Evolutionary conservation across 2,329 filamentous ascomycete species (phyloP), one percentile per base, ranked within the genome.

Genomic region (Fusarium sp.): DNA sequence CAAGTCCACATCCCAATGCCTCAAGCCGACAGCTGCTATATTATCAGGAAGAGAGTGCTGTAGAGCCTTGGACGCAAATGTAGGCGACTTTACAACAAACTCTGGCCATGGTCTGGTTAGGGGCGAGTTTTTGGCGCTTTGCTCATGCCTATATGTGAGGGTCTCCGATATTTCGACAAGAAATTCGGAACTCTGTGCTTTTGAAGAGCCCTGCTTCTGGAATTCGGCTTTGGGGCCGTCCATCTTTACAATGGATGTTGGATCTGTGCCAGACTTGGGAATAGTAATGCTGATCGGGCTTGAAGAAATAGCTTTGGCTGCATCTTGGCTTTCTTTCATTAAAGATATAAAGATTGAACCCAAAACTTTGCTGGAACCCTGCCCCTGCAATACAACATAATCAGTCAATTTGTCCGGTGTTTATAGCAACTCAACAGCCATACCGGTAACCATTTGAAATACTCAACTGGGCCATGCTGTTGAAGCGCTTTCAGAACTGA

Each of bases 401-500:
- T 68, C 42, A 70, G 62, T 40, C 20, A 20, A n/a, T 28, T 20
- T n/a, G 33, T 44, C 30, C 26, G 41, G 20, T 16, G n/a, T 23
- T 2, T 13, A n/a, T 26, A 8, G 20, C 38, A n/a, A 31, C 28
- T 40, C 13, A 38, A 31, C 38, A 52, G 45, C 15, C 66, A 33
- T 72, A 69, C 64, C 40, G 73, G 69, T 12, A 67, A 41, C 38
- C 57, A 53, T 77, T 83, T 85, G 75, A 89, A 89, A 36, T 83
- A 78, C 40, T 88, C 84, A 44, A 88, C 80, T 3, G 79, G 76
- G 57, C 83, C 84, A 68, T 84, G 78, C 56, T 80, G 79, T 75
- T 86, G 82, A 23, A 89, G 77, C 30, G 83, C 80, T 42, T 83
- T 82, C 34, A 89, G 77, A 20, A 89, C 80, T 9, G 85, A 85